phyloP scores from a whole-genome alignment of 768 basidiomycete species.

The Amyloporia xantha region DNA sequence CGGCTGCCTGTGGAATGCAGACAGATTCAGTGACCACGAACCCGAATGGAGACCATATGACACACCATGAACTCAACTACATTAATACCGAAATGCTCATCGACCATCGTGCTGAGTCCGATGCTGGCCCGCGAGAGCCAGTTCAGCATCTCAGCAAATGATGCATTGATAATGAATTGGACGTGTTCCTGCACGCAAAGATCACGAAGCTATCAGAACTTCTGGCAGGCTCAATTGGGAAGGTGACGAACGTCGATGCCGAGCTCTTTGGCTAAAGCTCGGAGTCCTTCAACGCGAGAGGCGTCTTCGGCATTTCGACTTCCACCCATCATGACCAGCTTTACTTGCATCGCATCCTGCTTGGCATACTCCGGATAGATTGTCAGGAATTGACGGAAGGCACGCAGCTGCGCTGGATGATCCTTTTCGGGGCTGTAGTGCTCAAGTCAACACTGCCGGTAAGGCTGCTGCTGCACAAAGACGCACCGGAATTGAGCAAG shows the following conservation, averaged over 20 bases:
- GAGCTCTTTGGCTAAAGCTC: constrained; percentile 51
- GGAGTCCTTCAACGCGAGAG: constrained; percentile 57
- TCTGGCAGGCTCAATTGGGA: background rate
- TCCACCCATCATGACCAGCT: constrained; percentile 78
- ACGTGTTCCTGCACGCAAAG: constrained; percentile 50
- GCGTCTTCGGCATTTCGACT: constrained; percentile 75
- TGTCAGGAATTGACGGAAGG: constrained; percentile 56
- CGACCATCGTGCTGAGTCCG: constrained; percentile 93
- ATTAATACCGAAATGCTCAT: constrained; percentile 98
- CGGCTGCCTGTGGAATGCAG: constrained; percentile 63
- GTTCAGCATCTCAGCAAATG: constrained; percentile 61
- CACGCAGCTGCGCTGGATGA: constrained; percentile 69
- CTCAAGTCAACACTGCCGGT: no score
- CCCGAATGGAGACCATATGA: constrained; percentile 10
- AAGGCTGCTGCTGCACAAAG: no score
- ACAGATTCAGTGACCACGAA: background rate
- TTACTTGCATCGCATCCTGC: constrained; percentile 28
- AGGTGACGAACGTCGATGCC: constrained; percentile 48
- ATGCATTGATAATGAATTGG: constrained; percentile 77
- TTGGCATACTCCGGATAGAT: constrained; percentile 50
- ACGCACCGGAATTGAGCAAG: constrained; percentile 88
- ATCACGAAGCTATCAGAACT: background rate
- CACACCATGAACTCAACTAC: constrained; percentile 95
- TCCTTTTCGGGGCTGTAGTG: constrained; percentile 84
- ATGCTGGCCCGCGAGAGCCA: constrained; percentile 74